Conservation (phyloP, 441 rosid species). For the Populus trichocarpa region DNA sequence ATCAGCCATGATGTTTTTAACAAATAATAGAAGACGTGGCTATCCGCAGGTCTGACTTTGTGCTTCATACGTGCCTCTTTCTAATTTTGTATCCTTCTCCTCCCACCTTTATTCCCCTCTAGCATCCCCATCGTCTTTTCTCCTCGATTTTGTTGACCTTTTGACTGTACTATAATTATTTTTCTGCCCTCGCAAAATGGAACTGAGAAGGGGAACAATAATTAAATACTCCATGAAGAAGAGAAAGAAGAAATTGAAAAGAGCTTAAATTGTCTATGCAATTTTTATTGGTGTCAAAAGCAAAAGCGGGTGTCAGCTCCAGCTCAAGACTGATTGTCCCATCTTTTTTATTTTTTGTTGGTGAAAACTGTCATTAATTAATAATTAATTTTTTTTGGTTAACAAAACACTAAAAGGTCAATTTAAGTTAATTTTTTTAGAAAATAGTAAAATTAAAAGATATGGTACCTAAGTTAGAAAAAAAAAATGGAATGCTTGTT, state of each 20-base stretch:
- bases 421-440: too few relatives aligned
- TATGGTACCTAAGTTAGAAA: too few relatives aligned
- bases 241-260: background rate
- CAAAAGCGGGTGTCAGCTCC: background rate
- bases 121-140: background rate
- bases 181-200: background rate
- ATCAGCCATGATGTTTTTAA: background rate
- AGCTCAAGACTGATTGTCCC: background rate
- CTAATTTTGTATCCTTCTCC: background rate
- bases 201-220: background rate
- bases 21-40: background rate
- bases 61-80: slow-evolving; percentile 14
- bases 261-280: background rate
- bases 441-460: too few relatives aligned
- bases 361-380: background rate
- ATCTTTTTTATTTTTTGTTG: background rate
- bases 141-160: background rate
- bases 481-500: too few relatives aligned
- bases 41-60: background rate
- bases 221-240: background rate
- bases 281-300: too few relatives aligned
- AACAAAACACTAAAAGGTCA: too few relatives aligned
- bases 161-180: background rate
- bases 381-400: background rate
- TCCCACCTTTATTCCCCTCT: background rate